Conservation (phyloP, 129 eudicot species). For the Erigeron canadensis region DNA sequence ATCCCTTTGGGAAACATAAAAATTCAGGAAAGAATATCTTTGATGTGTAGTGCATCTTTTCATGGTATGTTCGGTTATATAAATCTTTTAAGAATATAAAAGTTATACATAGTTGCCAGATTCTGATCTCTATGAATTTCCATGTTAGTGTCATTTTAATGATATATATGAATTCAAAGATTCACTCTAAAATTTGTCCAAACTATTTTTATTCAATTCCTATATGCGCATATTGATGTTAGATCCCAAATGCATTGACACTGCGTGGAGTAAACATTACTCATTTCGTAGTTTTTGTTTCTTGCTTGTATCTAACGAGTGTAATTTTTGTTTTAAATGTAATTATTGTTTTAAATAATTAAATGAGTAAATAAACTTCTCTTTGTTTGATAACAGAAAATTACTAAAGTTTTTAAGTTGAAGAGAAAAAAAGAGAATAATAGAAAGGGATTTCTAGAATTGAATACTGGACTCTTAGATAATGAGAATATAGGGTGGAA, state of each 20-base stretch:
- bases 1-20: not conserved
- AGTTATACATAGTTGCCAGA: not conserved
- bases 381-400: not conserved
- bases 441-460: not conserved
- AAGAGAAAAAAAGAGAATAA: not conserved
- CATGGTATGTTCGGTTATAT: constrained; percentile 13
- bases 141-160: constrained; percentile 18
- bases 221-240: constrained; percentile 3
- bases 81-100: not conserved
- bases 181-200: too few species aligned
- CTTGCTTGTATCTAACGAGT: constrained; percentile 8
- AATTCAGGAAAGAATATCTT: not conserved
- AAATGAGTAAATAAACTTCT: not conserved
- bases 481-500: not conserved
- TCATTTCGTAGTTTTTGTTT: constrained; percentile 3
- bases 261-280: constrained; percentile 5
- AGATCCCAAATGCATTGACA: not conserved
- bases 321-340: not conserved
- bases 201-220: not conserved
- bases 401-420: not conserved
- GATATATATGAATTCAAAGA: too few species aligned
- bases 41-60: not conserved
- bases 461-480: not conserved
- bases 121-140: not conserved
- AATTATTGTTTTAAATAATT: constrained; percentile 8